Evolutionary conservation across 108 stramenopile species (phyloP).

Genomic region (Fragilaria radians): DNA sequence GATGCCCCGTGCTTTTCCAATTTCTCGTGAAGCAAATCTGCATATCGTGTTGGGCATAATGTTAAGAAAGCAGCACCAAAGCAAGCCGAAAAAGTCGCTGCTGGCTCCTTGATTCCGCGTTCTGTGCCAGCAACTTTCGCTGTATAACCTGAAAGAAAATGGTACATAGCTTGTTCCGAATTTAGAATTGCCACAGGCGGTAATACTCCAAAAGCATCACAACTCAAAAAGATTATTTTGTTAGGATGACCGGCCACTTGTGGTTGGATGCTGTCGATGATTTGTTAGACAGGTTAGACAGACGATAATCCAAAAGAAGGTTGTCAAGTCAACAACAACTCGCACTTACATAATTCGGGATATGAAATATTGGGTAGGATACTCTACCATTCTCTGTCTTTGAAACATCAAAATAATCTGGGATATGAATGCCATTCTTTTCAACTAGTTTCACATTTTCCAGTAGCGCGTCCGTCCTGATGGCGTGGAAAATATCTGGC

Average conservation of each 20-base stretch:
- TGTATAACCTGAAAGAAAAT: slow-evolving; percentile 96
- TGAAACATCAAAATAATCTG: slow-evolving; percentile 86
- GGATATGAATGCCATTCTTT: slow-evolving; percentile 44
- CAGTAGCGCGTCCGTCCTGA: slow-evolving; percentile 90
- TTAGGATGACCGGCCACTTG: slow-evolving; percentile 95
- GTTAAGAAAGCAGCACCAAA: slow-evolving; percentile 99
- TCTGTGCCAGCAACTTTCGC: slow-evolving; percentile 99
- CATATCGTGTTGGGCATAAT: slow-evolving; percentile 91
- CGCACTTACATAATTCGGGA: slow-evolving; percentile 75
- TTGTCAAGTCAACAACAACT: not conserved
- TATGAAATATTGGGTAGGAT: slow-evolving; percentile 93
- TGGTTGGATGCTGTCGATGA: slow-evolving; percentile 66
- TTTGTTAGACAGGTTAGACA: no score
- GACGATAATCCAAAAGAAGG: not conserved
- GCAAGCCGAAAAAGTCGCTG: slow-evolving; percentile 90
- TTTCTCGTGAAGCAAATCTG: slow-evolving; percentile 90
- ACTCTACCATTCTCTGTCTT: slow-evolving; percentile 99
- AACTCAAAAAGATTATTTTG: slow-evolving; percentile 93
- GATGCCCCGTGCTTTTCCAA: slow-evolving; percentile 81
- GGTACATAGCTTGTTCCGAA: slow-evolving; percentile 96
- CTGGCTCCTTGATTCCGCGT: slow-evolving; percentile 92
- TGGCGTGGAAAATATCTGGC: slow-evolving; percentile 96
- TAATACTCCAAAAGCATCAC: slow-evolving; percentile 97
- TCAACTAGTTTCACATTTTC: slow-evolving; percentile 83
- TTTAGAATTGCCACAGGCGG: slow-evolving; percentile 92